Conservation (phyloP, 164 flowering plant genomes). For the Chimonanthus praecox region DNA sequence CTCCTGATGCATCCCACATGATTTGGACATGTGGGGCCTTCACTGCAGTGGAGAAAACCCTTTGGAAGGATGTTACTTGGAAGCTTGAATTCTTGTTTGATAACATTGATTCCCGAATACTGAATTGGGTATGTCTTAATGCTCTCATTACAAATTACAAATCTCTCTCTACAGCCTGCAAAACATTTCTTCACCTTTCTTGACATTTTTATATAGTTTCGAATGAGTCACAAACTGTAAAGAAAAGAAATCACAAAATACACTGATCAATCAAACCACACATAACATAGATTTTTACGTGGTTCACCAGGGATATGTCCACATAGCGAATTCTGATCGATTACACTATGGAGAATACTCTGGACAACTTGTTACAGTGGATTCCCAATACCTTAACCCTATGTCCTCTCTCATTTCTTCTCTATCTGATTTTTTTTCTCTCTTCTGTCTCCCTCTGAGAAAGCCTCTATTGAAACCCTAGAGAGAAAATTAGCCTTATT, state of each 20-base stretch:
- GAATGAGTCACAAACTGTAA: no score
- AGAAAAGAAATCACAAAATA: no score
- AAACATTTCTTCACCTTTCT: not conserved
- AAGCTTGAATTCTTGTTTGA: conserved; percentile 23
- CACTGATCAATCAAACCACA: no score
- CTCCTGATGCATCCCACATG: conserved; percentile 29
- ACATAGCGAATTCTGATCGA: no score
- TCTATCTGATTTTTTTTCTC: no score
- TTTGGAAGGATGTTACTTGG: conserved; percentile 32
- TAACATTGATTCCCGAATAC: conserved; percentile 20
- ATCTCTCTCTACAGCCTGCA: not conserved
- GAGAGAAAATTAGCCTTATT: not conserved
- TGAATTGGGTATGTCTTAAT: conserved; percentile 25
- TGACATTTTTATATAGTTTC: not conserved
- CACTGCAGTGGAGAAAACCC: conserved; percentile 13
- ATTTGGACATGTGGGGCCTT: conserved; percentile 37
- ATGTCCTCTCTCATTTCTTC: no score
- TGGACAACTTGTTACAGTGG: no score
- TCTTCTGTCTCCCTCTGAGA: no score
- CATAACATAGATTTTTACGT: no score
- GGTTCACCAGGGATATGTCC: no score
- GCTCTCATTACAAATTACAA: not conserved
- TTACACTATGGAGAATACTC: no score
- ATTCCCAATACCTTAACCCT: no score
- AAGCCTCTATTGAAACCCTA: not conserved